Evolutionary conservation across 805 yeast species (phyloP).

Genomic region (Candida pseudofarinosa): DNA sequence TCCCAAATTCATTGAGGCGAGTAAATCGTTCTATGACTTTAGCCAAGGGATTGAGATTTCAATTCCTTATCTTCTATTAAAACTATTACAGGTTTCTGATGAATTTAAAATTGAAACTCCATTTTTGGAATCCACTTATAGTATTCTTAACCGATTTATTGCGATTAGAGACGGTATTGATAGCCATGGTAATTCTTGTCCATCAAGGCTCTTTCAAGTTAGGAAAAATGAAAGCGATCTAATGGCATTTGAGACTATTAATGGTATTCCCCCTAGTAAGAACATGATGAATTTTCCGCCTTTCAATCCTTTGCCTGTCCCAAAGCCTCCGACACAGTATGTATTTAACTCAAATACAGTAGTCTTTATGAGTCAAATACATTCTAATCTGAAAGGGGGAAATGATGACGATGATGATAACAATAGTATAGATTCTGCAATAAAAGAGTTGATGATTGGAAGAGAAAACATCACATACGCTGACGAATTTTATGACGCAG

Average conservation of each 20-base stretch:
- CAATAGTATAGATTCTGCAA: slow-evolving; percentile 10
- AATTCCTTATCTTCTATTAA: slow-evolving; percentile 2
- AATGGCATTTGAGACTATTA: slow-evolving; percentile 8
- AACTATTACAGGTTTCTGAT: slow-evolving; percentile 7
- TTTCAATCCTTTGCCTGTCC: slow-evolving; percentile 17
- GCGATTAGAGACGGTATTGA: slow-evolving; percentile 8
- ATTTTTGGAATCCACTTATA: slow-evolving; percentile 11
- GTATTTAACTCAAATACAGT: slow-evolving; percentile 2
- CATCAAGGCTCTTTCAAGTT: slow-evolving; percentile 12
- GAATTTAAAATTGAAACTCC: slow-evolving; percentile 5
- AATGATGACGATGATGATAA: slow-evolving; percentile 3
- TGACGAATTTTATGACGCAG: slow-evolving; percentile 10
- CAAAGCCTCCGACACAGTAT: slow-evolving; percentile 11
- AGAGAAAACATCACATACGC: slow-evolving; percentile 13
- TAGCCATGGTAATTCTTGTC: slow-evolving; percentile 3
- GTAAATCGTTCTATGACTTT: slow-evolving; percentile 10
- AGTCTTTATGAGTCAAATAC: slow-evolving; percentile 7
- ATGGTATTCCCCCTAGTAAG: slow-evolving; percentile 17
- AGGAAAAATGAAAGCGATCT: slow-evolving; percentile 7
- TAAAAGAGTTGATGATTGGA: slow-evolving; percentile 13
- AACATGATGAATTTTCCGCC: slow-evolving; percentile 25
- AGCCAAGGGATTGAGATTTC: slow-evolving; percentile 9
- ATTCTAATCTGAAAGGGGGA: neutral
- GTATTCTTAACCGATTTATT: slow-evolving; percentile 9
- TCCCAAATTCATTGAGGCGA: slow-evolving; percentile 11